phyloP scores from a whole-genome alignment of 1,139 yeast species.

The Lodderomyces pseudojiufengensis region DNA sequence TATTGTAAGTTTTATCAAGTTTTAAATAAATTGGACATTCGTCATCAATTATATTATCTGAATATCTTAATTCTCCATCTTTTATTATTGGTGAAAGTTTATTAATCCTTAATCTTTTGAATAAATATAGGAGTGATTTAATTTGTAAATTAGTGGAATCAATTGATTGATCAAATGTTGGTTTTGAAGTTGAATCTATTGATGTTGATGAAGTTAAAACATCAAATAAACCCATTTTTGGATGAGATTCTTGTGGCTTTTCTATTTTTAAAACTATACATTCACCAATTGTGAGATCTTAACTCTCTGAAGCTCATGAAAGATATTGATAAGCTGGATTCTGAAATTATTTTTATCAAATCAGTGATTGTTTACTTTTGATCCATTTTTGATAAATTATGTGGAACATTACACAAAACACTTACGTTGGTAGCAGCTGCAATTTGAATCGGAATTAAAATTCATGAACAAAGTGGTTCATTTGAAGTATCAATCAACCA shows the following conservation, averaged over 20 bases:
- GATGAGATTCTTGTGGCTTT: neutral
- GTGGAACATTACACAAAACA: too few relatives aligned
- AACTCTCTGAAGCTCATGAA: too few relatives aligned
- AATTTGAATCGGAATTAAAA: too few relatives aligned
- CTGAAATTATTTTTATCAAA: too few relatives aligned
- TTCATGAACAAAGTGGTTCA: too few relatives aligned
- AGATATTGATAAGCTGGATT: too few relatives aligned
- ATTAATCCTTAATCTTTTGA: slow-evolving; percentile 49
- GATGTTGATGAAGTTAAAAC: slow-evolving; percentile 3
- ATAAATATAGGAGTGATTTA: slow-evolving; percentile 53
- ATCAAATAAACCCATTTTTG: slow-evolving; percentile 7
- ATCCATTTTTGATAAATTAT: too few relatives aligned
- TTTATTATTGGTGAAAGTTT: slow-evolving; percentile 38
- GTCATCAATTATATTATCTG: slow-evolving; percentile 4
- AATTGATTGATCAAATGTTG: slow-evolving; percentile 20
- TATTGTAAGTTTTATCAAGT: slow-evolving; percentile 53
- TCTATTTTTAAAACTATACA: too few relatives aligned
- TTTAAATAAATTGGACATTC: slow-evolving; percentile 21
- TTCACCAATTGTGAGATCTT: too few relatives aligned
- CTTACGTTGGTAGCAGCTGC: too few relatives aligned
- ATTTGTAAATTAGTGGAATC: slow-evolving; percentile 60
- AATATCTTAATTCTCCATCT: slow-evolving; percentile 20
- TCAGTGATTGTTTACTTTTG: too few relatives aligned
- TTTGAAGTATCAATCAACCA: too few relatives aligned
- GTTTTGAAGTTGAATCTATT: slow-evolving; percentile 3